These are phyloP conservation scores for Rhizopogon roseolus DNA, from an alignment of 768 basidiomycete genomes.

Conservation along the genomic window DNA sequence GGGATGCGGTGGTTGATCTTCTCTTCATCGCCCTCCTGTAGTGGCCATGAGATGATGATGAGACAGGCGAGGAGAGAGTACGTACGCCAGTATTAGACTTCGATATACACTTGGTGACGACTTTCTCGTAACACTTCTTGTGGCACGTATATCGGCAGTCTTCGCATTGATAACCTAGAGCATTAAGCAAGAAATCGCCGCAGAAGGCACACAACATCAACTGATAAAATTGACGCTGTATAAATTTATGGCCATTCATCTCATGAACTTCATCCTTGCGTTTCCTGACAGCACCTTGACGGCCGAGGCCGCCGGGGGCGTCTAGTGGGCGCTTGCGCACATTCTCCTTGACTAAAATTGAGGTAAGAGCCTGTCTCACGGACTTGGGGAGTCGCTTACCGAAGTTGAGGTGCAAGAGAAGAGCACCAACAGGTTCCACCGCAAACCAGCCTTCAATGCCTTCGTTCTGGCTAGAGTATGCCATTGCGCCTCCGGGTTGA, in stretches of 20 bases:
- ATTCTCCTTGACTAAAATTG: constrained; percentile 86
- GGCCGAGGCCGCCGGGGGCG: constrained; percentile 85
- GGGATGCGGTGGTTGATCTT: constrained; percentile 99
- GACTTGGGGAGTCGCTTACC: constrained; percentile 46
- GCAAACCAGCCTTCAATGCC: constrained; percentile 97
- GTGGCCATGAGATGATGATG: not conserved
- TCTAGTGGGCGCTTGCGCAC: constrained; percentile 95
- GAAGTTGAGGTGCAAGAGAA: constrained; percentile 86
- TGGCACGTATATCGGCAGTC: constrained; percentile 99
- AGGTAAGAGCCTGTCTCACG: not conserved
- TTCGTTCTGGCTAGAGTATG: constrained; percentile 39
- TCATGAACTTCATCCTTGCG: constrained; percentile 98
- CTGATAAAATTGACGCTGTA: constrained; percentile 96
- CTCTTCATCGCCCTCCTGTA: constrained; percentile 91
- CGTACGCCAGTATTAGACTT: constrained; percentile 92
- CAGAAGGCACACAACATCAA: constrained; percentile 98
- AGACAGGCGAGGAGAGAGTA: constrained; percentile 10
- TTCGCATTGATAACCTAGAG: constrained; percentile 97
- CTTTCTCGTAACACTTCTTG: constrained; percentile 98
- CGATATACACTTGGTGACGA: constrained; percentile 98
- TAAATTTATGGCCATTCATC: constrained; percentile 99
- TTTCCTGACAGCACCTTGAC: constrained; percentile 96
- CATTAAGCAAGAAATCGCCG: constrained; percentile 95
- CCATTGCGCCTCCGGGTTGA: constrained; percentile 25
- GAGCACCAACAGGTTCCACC: constrained; percentile 94